Evolutionary conservation across 1,139 yeast genomes (phyloP), one percentile per base, ranked within the genome.

Genomic region (Pichia norvegensis): DNA sequence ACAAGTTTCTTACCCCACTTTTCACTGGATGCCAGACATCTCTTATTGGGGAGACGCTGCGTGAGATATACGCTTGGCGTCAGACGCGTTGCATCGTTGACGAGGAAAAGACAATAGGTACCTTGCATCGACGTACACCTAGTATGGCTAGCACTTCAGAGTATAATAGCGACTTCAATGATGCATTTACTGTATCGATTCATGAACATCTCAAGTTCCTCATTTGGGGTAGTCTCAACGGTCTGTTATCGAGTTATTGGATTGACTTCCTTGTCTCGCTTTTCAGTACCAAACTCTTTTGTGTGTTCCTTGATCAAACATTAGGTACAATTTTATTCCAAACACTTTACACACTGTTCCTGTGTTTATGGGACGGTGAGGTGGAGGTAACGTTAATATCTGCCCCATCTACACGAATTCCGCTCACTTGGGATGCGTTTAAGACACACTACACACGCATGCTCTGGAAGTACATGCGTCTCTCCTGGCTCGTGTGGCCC

Each of bases 151-250:
- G 9, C 25, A 9, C 8, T 5, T 5, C 25, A 23, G 31, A 27
- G 4, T 27, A 27, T n/a, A 27, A 13, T 3, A n/a, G n/a, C 31
- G 31, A 27, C 14, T 10, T n/a, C 11, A 27, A 5, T 13, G 31
- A 27, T n/a, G 14, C 31, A 13, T 27, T 27, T n/a, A 27, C n/a
- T n/a, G n/a, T 27, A 27, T 27, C 31, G 5, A 14, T 27, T 39
- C 36, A 21, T 3, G 44, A 45, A n/a, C 54, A 51, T 41, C 44
- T 67, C 45, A 79, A 79, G 55, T 79, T 79, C 54, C 58, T 70
- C 50, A 59, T 73, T 1, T 80, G 85, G 85, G 86, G 86, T n/a
- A 60, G 68, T 16, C 65, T 79, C 41, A 79, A 79, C 58, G 85
- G 85, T 1, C 57, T 70, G 25, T 62, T 78, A 46, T 74, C 81